phyloP scores from a whole-genome alignment of 208 protist species.

The Leishmania major region DNA sequence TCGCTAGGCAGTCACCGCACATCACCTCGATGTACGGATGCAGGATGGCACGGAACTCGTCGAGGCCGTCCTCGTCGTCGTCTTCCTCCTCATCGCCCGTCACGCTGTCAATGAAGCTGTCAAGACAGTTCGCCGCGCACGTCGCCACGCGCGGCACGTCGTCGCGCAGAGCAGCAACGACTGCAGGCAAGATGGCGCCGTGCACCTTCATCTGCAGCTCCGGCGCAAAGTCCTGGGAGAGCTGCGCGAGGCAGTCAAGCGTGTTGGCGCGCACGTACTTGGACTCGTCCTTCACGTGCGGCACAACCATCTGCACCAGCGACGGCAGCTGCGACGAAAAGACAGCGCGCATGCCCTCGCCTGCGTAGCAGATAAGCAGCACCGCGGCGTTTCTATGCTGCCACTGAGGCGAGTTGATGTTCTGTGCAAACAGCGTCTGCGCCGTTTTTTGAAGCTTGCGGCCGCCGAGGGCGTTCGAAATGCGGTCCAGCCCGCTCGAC shows the following conservation, averaged over 20 bases:
- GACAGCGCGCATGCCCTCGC: slow-evolving; percentile 67
- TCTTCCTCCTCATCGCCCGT: slow-evolving; percentile 60
- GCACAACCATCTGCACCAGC: slow-evolving; percentile 57
- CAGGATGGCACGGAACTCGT: slow-evolving; percentile 47
- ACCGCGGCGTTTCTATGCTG: slow-evolving; percentile 75
- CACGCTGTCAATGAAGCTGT: slow-evolving; percentile 77
- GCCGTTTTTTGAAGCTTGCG: slow-evolving; percentile 75
- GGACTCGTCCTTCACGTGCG: slow-evolving; percentile 59
- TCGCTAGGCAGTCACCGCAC: slow-evolving; percentile 58
- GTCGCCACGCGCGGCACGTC: slow-evolving; percentile 67
- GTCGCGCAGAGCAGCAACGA: slow-evolving; percentile 62
- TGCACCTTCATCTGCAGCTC: slow-evolving; percentile 58
- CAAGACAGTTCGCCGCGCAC: slow-evolving; percentile 66
- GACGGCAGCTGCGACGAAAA: slow-evolving; percentile 61
- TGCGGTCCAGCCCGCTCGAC: slow-evolving; percentile 69
- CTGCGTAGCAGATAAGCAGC: slow-evolving; percentile 70
- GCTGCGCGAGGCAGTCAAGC: slow-evolving; percentile 75
- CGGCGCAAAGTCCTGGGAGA: slow-evolving; percentile 72
- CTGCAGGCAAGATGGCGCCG: slow-evolving; percentile 50
- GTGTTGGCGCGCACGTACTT: slow-evolving; percentile 81
- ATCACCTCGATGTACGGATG: slow-evolving; percentile 65
- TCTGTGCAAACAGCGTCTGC: slow-evolving; percentile 66
- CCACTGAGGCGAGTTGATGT: slow-evolving; percentile 77
- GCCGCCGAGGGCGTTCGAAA: slow-evolving; percentile 74
- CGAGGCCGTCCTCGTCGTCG: slow-evolving; percentile 37